Evolutionary conservation across 768 basidiomycete genomes (phyloP).

Genomic region (Panaeolus papilionaceus): DNA sequence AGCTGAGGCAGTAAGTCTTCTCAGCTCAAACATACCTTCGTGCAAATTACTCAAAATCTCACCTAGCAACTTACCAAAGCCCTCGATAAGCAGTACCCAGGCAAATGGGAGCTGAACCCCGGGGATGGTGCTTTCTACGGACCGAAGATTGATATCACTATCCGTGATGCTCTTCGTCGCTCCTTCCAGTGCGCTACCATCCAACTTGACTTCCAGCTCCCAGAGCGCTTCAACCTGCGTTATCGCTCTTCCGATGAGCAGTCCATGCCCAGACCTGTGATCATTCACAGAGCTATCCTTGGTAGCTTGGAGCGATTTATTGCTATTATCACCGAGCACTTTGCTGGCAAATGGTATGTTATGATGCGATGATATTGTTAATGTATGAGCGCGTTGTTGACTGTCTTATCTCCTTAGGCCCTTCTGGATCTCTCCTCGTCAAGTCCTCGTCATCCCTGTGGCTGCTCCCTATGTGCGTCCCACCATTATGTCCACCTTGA

Average conservation of each 20-base stretch:
- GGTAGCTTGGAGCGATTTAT: slow-evolving; percentile 96
- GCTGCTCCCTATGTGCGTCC: slow-evolving; percentile 83
- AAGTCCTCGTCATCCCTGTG: slow-evolving; percentile 94
- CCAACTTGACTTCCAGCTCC: slow-evolving; percentile 98
- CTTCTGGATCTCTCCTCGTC: slow-evolving; percentile 98
- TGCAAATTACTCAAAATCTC: slow-evolving; percentile 19
- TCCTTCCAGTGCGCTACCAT: slow-evolving; percentile 99
- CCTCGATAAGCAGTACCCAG: slow-evolving; percentile 85
- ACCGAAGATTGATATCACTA: slow-evolving; percentile 98
- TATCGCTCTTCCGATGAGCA: slow-evolving; percentile 84
- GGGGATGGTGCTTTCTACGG: slow-evolving; percentile 99
- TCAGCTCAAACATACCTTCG: not conserved
- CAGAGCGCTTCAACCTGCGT: slow-evolving; percentile 93
- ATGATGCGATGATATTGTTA: not conserved
- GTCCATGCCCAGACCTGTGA: slow-evolving; percentile 81
- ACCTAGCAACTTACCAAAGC: slow-evolving; percentile 81
- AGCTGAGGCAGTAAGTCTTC: slow-evolving; percentile 73
- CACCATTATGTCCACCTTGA: not conserved
- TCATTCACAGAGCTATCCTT: slow-evolving; percentile 97
- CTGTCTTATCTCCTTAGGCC: slow-evolving; percentile 61
- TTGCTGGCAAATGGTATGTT: slow-evolving; percentile 93
- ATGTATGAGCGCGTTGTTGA: not conserved
- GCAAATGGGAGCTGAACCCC: slow-evolving; percentile 91
- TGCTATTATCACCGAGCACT: slow-evolving; percentile 96
- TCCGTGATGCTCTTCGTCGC: slow-evolving; percentile 88